Conservation (phyloP, 148 eudicot species). For the Rhododendron mucronatum region DNA sequence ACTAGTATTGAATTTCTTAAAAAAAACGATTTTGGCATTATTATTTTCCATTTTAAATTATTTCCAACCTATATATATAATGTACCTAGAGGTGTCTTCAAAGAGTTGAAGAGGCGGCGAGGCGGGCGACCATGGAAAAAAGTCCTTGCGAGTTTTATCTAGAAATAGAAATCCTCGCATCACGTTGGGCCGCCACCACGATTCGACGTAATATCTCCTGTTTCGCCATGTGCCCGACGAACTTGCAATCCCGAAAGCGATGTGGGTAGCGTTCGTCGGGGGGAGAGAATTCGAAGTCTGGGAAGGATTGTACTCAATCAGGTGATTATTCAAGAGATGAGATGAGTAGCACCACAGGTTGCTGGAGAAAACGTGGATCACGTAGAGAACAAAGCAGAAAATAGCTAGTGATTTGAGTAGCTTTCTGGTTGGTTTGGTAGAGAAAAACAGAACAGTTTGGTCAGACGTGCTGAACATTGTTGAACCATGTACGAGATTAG, state of each 20-base stretch:
- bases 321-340: background rate
- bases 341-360: conserved; percentile 9
- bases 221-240: conserved; percentile 29
- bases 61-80: too few relatives aligned
- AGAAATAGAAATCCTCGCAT: conserved; percentile 51
- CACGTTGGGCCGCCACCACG: conserved; percentile 66
- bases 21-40: too few relatives aligned
- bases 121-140: conserved; percentile 45
- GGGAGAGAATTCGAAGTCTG: background rate
- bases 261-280: conserved; percentile 39
- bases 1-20: too few relatives aligned
- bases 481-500: background rate
- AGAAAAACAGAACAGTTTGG: background rate
- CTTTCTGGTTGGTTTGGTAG: conserved; percentile 9
- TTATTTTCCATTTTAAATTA: too few relatives aligned
- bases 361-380: conserved; percentile 18
- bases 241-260: conserved; percentile 52
- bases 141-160: conserved; percentile 26
- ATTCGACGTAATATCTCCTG: conserved; percentile 34
- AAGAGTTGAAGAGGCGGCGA: conserved; percentile 42
- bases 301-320: background rate
- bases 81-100: conserved; percentile 32
- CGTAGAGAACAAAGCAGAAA: conserved; percentile 12
- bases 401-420: conserved; percentile 31
- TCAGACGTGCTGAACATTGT: background rate